phyloP scores from a whole-genome alignment of 2,329 filamentous ascomycete species.

The Penicillium sp. region DNA sequence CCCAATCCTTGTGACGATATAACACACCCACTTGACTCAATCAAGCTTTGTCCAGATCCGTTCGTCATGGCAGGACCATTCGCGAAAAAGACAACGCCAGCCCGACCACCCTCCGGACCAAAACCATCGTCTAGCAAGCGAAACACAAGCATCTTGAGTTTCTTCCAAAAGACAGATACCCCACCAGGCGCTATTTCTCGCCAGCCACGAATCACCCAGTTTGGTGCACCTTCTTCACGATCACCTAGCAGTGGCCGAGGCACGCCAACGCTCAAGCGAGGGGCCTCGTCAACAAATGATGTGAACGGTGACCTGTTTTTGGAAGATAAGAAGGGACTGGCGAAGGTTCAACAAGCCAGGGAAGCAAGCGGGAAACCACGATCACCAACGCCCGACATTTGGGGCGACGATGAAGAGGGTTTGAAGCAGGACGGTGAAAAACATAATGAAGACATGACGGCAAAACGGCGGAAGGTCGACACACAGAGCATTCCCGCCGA shows the following conservation, averaged over 20 bases:
- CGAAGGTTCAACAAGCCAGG: conserved; percentile 5
- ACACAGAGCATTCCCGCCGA: conserved; percentile 2
- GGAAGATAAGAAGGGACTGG: conserved; percentile 31
- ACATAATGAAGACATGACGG: conserved; percentile 35
- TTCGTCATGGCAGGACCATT: conserved; percentile 27
- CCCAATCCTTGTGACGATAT: background rate
- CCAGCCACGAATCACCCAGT: conserved; percentile 58
- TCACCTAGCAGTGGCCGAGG: conserved; percentile 33
- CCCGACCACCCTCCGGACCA: conserved; percentile 13
- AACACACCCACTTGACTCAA: background rate
- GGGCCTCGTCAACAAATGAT: conserved; percentile 12
- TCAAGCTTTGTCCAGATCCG: background rate
- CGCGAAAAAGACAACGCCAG: conserved; percentile 26
- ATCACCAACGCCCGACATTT: conserved; percentile 36
- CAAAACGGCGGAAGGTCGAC: conserved; percentile 38
- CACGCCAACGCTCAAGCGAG: conserved; percentile 14
- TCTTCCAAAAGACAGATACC: conserved; percentile 70
- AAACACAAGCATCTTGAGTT: conserved; percentile 70
- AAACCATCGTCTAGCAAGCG: conserved; percentile 27
- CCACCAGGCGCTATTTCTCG: conserved; percentile 49
- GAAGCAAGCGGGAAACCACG: conserved; percentile 14
- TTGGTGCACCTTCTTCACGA: conserved; percentile 25
- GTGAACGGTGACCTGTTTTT: conserved; percentile 35
- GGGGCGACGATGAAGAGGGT: conserved; percentile 29
- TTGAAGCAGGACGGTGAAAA: conserved; percentile 18